phyloP scores from a whole-genome alignment of 148 eudicot species.

The Suaeda aralocaspica region DNA sequence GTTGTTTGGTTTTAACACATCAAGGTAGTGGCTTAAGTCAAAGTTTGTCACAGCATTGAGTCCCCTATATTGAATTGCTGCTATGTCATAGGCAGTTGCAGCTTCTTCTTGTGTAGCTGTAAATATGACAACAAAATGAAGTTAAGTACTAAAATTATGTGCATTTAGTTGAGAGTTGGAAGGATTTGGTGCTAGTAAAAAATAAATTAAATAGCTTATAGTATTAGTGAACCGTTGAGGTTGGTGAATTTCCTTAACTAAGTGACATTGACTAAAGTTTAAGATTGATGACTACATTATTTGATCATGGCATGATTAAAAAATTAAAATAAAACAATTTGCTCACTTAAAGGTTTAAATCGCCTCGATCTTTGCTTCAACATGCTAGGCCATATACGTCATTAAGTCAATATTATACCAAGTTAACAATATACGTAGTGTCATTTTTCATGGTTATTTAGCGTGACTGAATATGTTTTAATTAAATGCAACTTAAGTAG shows the following conservation, averaged over 20 bases:
- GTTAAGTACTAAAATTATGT: background rate
- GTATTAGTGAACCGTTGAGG: conserved; percentile 44
- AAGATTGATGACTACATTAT: conserved; percentile 10
- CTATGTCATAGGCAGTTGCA: conserved; percentile 74
- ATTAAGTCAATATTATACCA: no score
- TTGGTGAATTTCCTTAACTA: conserved; percentile 43
- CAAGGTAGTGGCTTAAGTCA: conserved; percentile 68
- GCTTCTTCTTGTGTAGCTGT: conserved; percentile 93
- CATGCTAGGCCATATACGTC: no score
- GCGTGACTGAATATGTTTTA: no score
- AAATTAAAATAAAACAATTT: no score
- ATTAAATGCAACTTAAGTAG: no score
- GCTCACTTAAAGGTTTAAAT: no score
- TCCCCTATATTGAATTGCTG: conserved; percentile 78
- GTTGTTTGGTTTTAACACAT: conserved; percentile 50
- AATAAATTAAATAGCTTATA: background rate
- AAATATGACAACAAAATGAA: conserved; percentile 3
- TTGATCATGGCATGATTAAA: no score
- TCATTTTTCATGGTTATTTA: no score
- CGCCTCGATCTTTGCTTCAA: no score
- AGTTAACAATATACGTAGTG: no score
- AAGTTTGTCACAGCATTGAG: conserved; percentile 77
- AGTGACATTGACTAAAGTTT: conserved; percentile 25
- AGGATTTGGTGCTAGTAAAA: conserved; percentile 19
- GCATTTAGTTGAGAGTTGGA: conserved; percentile 41